Evolutionary conservation across 148 eudicot genomes (phyloP), one percentile per base, ranked within the genome.

Genomic region (Salicornia ramosissima): DNA sequence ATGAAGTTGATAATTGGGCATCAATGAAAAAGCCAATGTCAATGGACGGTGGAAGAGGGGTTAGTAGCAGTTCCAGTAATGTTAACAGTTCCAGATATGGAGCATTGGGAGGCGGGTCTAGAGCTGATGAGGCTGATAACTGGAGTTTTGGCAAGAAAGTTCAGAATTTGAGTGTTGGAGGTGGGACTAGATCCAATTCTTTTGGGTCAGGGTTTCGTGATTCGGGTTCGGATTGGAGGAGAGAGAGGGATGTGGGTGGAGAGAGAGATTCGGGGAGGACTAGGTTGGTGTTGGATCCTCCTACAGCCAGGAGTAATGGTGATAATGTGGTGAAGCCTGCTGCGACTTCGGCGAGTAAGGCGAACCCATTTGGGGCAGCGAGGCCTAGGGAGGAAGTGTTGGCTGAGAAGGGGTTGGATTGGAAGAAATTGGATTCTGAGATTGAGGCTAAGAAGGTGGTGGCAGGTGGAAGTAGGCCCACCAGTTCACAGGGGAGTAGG

Each of bases 341-440:
- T n/a, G n/a, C n/a, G n/a, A n/a, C n/a, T n/a, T n/a, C n/a, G n/a
- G n/a, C 22, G 30, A 22, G 31, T 42, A 93, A 85, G 81, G 78
- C 86, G 0, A 93, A 78, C 64, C 98, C 98, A 1, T 93, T 94
- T 69, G 98, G 97, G 63, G 87, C 77, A 5, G 98, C 98, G 0
- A 79, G 98, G 89, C 98, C 97, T 0, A 84, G 98, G 73, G 98
- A 90, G 75, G 91, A 90, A 64, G 85, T 90, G 57, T 72, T 88
- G 85, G 80, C 92, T 2, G 98, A 85, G 70, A 90, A 90, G 76
- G 98, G 95, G 18, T 64, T 88, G 80, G 96, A 90, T 77, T 90
- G 90, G 89, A 90, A 84, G 90, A 93, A 93, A 54, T 24, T 80
- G 81, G 98, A 90, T 57, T 56, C 43, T 63, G 96, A 90, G 15